Percentiles rank a stretch among this genome's conserved stretches.
These are phyloP conservation scores for Chlorella sp. DNA, from an alignment of 139 green algal species.

Conservation along the genomic window DNA sequence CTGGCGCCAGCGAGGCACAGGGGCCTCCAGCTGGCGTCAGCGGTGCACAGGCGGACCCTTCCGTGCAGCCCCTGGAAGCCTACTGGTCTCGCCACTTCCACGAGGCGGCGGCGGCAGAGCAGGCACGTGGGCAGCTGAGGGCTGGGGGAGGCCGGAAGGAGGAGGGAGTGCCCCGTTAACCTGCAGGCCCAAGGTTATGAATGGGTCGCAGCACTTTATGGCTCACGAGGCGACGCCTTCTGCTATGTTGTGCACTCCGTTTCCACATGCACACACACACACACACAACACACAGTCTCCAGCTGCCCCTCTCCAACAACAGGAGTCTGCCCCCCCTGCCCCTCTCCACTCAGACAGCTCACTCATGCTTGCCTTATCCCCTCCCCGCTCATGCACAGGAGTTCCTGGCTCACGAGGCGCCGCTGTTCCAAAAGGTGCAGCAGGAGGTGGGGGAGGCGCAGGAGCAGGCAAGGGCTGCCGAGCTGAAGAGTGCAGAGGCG, in stretches of 20 bases:
- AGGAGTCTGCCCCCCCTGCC: too few species aligned
- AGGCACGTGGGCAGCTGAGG: background rate
- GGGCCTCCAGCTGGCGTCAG: background rate
- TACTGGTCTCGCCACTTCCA: constrained; percentile 13
- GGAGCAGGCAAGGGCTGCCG: background rate
- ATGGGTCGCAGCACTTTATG: too few species aligned
- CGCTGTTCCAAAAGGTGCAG: constrained; percentile 9
- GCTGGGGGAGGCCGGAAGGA: too few species aligned
- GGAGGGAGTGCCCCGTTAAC: too few species aligned
- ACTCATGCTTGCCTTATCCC: background rate
- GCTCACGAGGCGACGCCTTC: too few species aligned
- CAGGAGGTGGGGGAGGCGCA: background rate
- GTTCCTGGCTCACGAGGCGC: background rate
- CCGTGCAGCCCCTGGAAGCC: background rate
- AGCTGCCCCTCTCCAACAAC: too few species aligned
- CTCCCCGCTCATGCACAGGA: background rate
- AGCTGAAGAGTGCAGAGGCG: constrained; percentile 23
- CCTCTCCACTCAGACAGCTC: too few species aligned
- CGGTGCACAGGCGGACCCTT: background rate
- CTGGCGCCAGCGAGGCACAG: background rate
- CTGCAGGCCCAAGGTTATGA: too few species aligned
- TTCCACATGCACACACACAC: too few species aligned
- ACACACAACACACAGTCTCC: too few species aligned
- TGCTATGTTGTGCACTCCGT: too few species aligned
- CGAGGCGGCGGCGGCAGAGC: background rate